phyloP scores from a whole-genome alignment of 179 eudicot species.

The Patellifolia procumbens region DNA sequence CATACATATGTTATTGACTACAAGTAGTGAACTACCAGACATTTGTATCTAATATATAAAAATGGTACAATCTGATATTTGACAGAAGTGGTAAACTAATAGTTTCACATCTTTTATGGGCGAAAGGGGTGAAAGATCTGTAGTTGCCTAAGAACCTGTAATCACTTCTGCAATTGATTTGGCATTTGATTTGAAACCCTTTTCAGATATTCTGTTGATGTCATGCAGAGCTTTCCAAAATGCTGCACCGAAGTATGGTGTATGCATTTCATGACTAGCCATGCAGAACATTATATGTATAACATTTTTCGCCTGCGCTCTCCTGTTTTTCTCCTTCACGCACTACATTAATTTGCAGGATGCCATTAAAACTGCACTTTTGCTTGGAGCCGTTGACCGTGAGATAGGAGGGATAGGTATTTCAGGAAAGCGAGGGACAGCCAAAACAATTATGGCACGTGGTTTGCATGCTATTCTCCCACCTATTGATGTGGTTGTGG shows the following conservation, averaged over 20 bases:
- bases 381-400: slow-evolving; percentile 96
- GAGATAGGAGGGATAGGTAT: slow-evolving; percentile 96
- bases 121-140: neutral
- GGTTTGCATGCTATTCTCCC: slow-evolving; percentile 99
- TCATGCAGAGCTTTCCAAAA: neutral
- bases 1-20: neutral
- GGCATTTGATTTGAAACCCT: neutral
- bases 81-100: neutral
- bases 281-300: neutral
- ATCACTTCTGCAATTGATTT: neutral
- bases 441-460: slow-evolving; percentile 98
- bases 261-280: neutral
- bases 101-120: neutral
- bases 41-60: too few species aligned
- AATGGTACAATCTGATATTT: neutral
- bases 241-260: neutral
- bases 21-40: neutral
- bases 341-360: slow-evolving; percentile 50
- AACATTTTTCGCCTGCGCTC: neutral
- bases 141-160: neutral
- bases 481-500: slow-evolving; percentile 89
- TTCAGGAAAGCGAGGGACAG: slow-evolving; percentile 96
- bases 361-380: slow-evolving; percentile 89
- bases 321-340: neutral
- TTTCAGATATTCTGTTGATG: neutral